Base-by-base conservation (phyloP, 768 basidiomycete genomes). In the Bullera alba region DNA sequence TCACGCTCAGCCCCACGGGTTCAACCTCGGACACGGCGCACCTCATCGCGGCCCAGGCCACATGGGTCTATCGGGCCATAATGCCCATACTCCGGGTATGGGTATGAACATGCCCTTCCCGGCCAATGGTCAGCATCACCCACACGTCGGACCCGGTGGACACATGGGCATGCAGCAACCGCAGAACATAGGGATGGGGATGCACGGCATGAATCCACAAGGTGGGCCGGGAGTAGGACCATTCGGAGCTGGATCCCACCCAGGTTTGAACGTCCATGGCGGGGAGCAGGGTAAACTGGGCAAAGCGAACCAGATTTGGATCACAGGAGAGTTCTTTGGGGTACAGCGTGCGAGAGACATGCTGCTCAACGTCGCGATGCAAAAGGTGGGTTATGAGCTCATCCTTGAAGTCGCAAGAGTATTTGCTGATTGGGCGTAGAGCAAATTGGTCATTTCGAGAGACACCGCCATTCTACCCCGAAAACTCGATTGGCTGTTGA, bases 401-500 rank as follows among this genome's bases (percentile, higher is more conserved):
- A 39, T 34, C 30, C 6, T 39, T 53, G 41, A 50, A 26, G 42
- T 14, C 4, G 30, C n/a, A n/a, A n/a, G n/a, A n/a, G 32, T 10
- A 34, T 10, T 10, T 12, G 25, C 15, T 45, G 16, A 47, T 15
- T 39, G 26, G 39, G 15, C 27, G 6, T 63, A 97, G 93, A 84
- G 83, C 67, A 90, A 92, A 71, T 79, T 81, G 41, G 81, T 95
- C 51, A 83, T 95, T 50, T 92, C 93, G 6, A 78, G 89, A 53
- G 92, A 99, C 69, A 90, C 88, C 15, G 87, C 90, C 4, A 86
- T 96, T 48, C 79, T 95, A 21, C 93, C 93, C 50, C 85, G 93
- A 56, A 99, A 99, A 72, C 78, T 99, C 54, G 93, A 99, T 65
- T 96, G 93, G 92, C 85, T 99, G 81, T 81, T 95, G 48, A 87